Base-by-base conservation (phyloP, 2,329 filamentous ascomycete genomes). In the Cordyceps pruinosa region DNA sequence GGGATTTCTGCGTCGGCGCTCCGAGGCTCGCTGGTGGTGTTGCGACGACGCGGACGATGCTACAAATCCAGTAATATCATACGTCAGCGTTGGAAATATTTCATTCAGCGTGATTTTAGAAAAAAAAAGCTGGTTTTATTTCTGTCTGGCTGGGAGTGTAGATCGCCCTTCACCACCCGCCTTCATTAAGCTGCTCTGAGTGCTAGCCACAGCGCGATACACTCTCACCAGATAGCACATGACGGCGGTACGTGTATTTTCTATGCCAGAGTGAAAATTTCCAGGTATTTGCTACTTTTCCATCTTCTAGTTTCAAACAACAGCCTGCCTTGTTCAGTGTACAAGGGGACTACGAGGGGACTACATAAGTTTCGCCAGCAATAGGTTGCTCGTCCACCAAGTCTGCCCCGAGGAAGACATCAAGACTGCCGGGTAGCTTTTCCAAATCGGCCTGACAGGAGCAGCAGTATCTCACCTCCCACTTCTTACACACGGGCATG, bases 11-110 rank as follows among this genome's bases (percentile, higher is more conserved):
- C 56, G 58, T 57, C 37, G 56, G 54, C 54, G 60, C 62, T 61
- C 64, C 65, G 65, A 68, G 66, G 64, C 61, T 63, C 42, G 23
- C n/a, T 28, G 41, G 35, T 32, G 28, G 28, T 32, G 6, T 32
- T 32, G 10, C 28, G 28, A 32, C 28, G 28, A 32, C 28, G 10
- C 28, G 28, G 28, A 41, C 35, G 15, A 41, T 21, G 35, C 34
- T 37, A 51, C 25, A 37, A 23, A 10, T 49, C 19, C 15, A 37
- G 47, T 37, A 3, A 37, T 19, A 9, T n/a, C 6, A n/a, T 50
- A 9, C 47, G 9, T 50, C 13, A 26, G 25, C 34, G 4, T 28
- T 23, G 28, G 6, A n/a, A 25, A 19, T 41, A 41, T 13, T 10
- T 41, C 6, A 5, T 23, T 13, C 10, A 7, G 19, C 19, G 21